Evolutionary conservation across 176 grass and related monocot genomes (phyloP).

Genomic region (Poa pratensis): DNA sequence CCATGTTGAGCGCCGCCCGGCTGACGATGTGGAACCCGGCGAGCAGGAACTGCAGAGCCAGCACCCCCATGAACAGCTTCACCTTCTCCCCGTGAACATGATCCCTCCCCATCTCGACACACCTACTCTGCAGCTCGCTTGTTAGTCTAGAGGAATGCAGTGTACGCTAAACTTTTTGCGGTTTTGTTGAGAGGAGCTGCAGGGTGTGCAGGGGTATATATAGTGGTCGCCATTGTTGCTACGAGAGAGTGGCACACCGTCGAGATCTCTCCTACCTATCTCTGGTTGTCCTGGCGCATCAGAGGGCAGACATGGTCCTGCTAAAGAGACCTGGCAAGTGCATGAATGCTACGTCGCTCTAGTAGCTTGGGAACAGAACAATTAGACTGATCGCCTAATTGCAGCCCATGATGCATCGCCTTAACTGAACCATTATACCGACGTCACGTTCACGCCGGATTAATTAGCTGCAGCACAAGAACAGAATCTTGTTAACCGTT

Average conservation of each 20-base stretch:
- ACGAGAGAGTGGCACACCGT: background rate
- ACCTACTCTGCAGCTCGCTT: background rate
- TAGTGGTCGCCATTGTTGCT: slow-evolving; percentile 2
- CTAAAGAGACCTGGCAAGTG: slow-evolving; percentile 39
- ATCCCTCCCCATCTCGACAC: slow-evolving; percentile 28
- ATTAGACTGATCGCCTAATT: too few species aligned
- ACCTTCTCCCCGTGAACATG: slow-evolving; percentile 59
- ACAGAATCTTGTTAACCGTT: slow-evolving; percentile 24
- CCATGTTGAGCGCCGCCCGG: slow-evolving; percentile 89
- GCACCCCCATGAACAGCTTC: slow-evolving; percentile 75
- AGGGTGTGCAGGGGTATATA: slow-evolving; percentile 36
- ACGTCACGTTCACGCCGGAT: slow-evolving; percentile 38
- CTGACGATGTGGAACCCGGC: slow-evolving; percentile 91
- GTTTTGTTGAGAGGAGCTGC: background rate
- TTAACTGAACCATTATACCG: background rate
- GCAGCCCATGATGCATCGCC: background rate
- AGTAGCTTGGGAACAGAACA: slow-evolving; percentile 32
- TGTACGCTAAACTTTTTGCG: slow-evolving; percentile 5
- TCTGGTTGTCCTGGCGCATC: slow-evolving; percentile 27
- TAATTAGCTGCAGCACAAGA: background rate
- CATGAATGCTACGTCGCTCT: slow-evolving; percentile 37
- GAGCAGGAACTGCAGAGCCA: slow-evolving; percentile 74
- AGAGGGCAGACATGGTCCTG: slow-evolving; percentile 33
- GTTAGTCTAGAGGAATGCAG: background rate
- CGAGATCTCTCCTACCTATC: background rate